A percentile compares a stretch with the other conserved stretches of the same genome.
These are phyloP conservation scores for Kluyveromyces lactis DNA, from an alignment of 805 yeast species.

Conservation along the genomic window DNA sequence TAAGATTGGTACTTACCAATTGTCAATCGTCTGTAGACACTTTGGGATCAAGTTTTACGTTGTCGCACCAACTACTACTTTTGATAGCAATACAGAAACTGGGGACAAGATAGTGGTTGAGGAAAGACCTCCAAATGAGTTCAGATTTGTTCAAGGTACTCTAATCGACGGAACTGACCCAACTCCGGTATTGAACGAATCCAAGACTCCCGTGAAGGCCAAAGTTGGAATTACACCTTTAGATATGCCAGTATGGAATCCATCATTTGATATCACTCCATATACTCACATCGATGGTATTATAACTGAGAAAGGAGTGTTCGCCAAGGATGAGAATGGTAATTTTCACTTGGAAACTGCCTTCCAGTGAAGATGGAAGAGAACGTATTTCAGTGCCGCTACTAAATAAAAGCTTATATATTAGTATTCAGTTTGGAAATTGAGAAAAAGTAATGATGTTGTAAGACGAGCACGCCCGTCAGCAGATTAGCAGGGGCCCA, in stretches of 20 bases:
- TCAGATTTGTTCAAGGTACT: conserved; percentile 70
- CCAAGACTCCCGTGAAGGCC: conserved; percentile 29
- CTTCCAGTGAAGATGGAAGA: conserved; percentile 11
- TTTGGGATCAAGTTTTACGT: conserved; percentile 75
- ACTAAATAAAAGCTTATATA: too few relatives aligned
- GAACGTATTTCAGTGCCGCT: too few relatives aligned
- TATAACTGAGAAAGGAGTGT: conserved; percentile 70
- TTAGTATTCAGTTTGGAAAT: too few relatives aligned
- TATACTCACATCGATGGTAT: conserved; percentile 75
- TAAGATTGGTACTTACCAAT: conserved; percentile 90
- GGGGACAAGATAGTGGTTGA: conserved; percentile 82
- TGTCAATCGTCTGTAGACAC: conserved; percentile 62
- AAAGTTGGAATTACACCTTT: conserved; percentile 80
- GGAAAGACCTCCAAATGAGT: conserved; percentile 74
- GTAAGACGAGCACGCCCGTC: too few relatives aligned
- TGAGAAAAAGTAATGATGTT: too few relatives aligned
- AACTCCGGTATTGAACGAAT: conserved; percentile 15
- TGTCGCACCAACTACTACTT: conserved; percentile 92
- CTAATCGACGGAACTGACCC: conserved; percentile 31
- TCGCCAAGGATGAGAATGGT: conserved; percentile 43
- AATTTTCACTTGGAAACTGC: conserved; percentile 36
- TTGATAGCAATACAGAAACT: conserved; percentile 54
- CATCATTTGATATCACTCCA: conserved; percentile 93
- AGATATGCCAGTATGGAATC: conserved; percentile 86
- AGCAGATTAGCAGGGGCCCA: too few relatives aligned